These are phyloP conservation scores for Simplicillium sp. DNA, from an alignment of 2,329 filamentous ascomycete species.

Conservation along the genomic window DNA sequence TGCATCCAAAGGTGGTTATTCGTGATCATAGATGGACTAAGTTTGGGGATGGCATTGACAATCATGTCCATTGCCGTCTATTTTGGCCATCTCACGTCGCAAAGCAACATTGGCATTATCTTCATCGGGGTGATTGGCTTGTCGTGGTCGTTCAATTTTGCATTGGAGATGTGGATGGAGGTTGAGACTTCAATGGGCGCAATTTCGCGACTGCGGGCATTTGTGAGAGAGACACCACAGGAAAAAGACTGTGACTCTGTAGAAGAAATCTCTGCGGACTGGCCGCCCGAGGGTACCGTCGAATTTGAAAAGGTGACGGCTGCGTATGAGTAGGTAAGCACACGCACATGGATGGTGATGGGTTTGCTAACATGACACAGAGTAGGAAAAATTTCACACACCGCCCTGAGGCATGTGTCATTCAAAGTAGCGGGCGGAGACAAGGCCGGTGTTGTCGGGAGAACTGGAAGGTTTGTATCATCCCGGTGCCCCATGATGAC, in stretches of 20 bases:
- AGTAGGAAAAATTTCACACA: not conserved
- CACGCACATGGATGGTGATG: not conserved
- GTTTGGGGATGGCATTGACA: not conserved
- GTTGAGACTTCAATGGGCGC: not conserved
- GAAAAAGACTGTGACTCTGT: too few species aligned
- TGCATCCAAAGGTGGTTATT: not conserved
- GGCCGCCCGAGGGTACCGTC: not conserved
- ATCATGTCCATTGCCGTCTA: not conserved
- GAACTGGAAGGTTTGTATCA: not conserved
- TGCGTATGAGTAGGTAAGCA: not conserved
- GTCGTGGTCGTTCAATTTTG: not conserved
- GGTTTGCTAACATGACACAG: too few species aligned
- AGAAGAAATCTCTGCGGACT: too few species aligned
- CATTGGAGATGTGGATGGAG: not conserved
- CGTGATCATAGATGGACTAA: too few species aligned
- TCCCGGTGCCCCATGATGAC: too few species aligned
- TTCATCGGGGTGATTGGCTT: not conserved
- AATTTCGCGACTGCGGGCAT: too few species aligned
- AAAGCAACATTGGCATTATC: not conserved
- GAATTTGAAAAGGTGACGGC: not conserved
- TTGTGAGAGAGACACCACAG: too few species aligned
- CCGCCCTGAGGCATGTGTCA: not conserved
- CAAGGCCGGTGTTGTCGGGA: not conserved
- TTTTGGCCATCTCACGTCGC: not conserved
- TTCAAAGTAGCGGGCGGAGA: not conserved